phyloP scores from a whole-genome alignment of 345 rosid genomes.

The Passiflora organensis region DNA sequence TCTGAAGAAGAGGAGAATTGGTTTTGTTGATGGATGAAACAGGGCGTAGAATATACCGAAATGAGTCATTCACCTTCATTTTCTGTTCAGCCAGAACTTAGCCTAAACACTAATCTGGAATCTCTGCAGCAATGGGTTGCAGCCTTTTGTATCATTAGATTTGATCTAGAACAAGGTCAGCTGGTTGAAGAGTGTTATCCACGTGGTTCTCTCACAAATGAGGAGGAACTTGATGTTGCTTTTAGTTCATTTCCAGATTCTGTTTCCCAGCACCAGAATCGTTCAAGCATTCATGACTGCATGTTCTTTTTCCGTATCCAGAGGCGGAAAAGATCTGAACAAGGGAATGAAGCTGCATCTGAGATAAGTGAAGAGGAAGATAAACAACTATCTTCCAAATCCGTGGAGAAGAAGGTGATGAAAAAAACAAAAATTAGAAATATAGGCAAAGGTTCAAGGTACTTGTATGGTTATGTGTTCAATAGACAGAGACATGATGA shows the following conservation, averaged over 20 bases:
- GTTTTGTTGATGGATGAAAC: conserved; percentile 27
- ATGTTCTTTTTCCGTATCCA: conserved; percentile 89
- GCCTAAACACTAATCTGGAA: conserved; percentile 57
- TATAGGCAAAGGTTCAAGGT: conserved; percentile 21
- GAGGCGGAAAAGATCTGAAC: conserved; percentile 42
- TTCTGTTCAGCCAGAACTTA: conserved; percentile 64
- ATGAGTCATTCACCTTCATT: conserved; percentile 93
- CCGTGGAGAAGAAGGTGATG: conserved; percentile 17
- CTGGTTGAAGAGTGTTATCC: conserved; percentile 91
- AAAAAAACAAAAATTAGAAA: conserved; percentile 12
- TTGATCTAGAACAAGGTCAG: conserved; percentile 98
- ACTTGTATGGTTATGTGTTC: conserved; percentile 86
- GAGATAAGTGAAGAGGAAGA: conserved; percentile 27
- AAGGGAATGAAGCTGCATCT: conserved; percentile 22
- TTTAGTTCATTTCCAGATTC: conserved; percentile 96
- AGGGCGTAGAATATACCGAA: conserved; percentile 23
- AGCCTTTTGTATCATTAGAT: conserved; percentile 81
- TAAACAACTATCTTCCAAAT: conserved; percentile 23
- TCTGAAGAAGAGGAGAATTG: conserved; percentile 1
- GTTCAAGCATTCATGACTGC: conserved; percentile 90
- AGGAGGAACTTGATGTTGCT: conserved; percentile 91
- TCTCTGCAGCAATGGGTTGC: conserved; percentile 70
- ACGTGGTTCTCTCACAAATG: conserved; percentile 49
- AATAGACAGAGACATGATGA: conserved; percentile 96
- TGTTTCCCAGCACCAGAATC: conserved; percentile 81